phyloP scores from a whole-genome alignment of 352 stramenopile species.

The Globisporangium acanthophoron region DNA sequence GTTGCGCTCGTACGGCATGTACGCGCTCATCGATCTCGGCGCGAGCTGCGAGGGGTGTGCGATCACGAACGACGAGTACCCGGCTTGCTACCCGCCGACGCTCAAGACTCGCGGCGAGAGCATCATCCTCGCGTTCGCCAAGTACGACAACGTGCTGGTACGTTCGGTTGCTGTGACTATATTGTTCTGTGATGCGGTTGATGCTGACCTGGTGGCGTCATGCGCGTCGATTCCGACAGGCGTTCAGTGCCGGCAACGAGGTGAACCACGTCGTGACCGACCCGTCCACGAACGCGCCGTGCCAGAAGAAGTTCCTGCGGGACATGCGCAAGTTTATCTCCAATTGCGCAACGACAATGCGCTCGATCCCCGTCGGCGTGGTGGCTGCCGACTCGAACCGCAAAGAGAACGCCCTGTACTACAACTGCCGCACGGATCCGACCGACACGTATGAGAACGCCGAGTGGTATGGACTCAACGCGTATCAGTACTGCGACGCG shows the following conservation, averaged over 20 bases:
- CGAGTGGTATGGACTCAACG: constrained; percentile 87
- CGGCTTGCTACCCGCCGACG: constrained; percentile 42
- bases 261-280: constrained; percentile 55
- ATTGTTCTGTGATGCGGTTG: too few species aligned
- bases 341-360: constrained; percentile 36
- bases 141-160: constrained; percentile 81
- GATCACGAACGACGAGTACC: constrained; percentile 44
- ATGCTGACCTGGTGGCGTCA: constrained; percentile 28
- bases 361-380: constrained; percentile 77
- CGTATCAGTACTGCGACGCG: constrained; percentile 75
- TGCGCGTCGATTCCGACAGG: constrained; percentile 58
- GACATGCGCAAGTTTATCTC: constrained; percentile 76
- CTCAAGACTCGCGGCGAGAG: constrained; percentile 66
- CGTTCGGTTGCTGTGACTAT: too few species aligned
- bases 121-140: constrained; percentile 76
- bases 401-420: constrained; percentile 75
- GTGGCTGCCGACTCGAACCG: constrained; percentile 59
- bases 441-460: constrained; percentile 68
- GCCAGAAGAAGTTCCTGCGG: constrained; percentile 86
- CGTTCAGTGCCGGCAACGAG: constrained; percentile 78
- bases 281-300: constrained; percentile 54
- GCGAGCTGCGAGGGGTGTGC: constrained; percentile 45
- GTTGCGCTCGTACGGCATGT: constrained; percentile 64
- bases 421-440: constrained; percentile 74
- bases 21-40: constrained; percentile 62